Percentiles rank a stretch among this genome's conserved stretches.
These are phyloP conservation scores for Cladosporium velox DNA, from an alignment of 2,329 filamentous ascomycete genomes.

Conservation along the genomic window DNA sequence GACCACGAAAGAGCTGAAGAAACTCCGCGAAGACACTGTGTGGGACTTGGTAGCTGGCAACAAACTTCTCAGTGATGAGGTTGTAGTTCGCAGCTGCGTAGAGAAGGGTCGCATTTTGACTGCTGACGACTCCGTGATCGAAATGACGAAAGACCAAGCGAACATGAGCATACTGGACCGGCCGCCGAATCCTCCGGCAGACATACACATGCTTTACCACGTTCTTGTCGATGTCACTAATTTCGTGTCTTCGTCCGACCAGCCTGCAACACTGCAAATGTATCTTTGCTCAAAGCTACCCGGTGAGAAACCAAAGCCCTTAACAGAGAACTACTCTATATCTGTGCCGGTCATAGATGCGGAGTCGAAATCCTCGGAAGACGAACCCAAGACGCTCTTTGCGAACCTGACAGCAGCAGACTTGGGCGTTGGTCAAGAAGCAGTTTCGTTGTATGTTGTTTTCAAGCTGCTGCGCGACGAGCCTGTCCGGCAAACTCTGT, in stretches of 20 bases:
- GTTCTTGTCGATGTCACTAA: conserved; percentile 81
- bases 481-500: conserved; percentile 33
- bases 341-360: conserved; percentile 74
- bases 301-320: conserved; percentile 61
- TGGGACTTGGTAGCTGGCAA: conserved; percentile 95
- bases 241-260: conserved; percentile 72
- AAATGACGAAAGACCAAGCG: conserved; percentile 87
- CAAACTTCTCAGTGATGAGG: conserved; percentile 88
- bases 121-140: conserved; percentile 88
- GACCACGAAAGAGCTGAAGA: conserved; percentile 79
- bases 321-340: conserved; percentile 83
- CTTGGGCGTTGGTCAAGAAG: conserved; percentile 62
- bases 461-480: conserved; percentile 72
- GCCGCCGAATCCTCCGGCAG: conserved; percentile 67
- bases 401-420: conserved; percentile 80
- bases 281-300: conserved; percentile 73
- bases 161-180: conserved; percentile 92
- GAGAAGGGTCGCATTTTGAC: conserved; percentile 84
- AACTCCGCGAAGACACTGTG: conserved; percentile 82
- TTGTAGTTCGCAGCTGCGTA: conserved; percentile 88
- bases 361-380: conserved; percentile 64
- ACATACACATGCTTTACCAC: conserved; percentile 75
- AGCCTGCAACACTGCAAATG: conserved; percentile 73
- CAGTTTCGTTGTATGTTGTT: conserved; percentile 76
- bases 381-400: conserved; percentile 81